Base-by-base conservation (phyloP, 768 basidiomycete genomes). In the Cystobasidium onofrii region DNA sequence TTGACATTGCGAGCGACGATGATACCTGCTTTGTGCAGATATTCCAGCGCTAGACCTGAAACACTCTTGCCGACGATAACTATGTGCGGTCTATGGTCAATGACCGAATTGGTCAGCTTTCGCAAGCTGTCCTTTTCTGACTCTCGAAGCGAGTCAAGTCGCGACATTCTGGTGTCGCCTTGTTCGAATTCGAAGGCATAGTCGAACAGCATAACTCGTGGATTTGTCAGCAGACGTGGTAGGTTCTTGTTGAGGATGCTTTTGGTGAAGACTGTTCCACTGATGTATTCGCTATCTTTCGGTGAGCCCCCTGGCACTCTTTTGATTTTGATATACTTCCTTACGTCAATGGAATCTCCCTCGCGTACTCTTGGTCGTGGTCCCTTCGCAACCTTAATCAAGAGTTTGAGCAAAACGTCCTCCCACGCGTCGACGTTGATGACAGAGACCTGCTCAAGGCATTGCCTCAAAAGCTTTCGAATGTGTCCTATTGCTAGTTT, bases 181-280 rank as follows among this genome's bases (percentile, higher is more conserved):
- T 93, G 89, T 77, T 91, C 88, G 78, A 95, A 98, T 80, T 98
- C 96, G 55, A 84, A 78, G 12, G 71, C 64, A 50, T 75, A 60
- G 15, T 69, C 36, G 72, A 95, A 0, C 25, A 97, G 86, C 93
- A 98, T 96, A 78, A 99, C 86, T 18, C 94, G 88, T 1, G 96
- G 93, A 78, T 93, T 92, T 60, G 85, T 84, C 75, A 92, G 86
- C 25, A 84, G 84, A 63, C 92, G 85, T 23, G 89, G 85, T 95
- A 99, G 97, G 76, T 88, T 86, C 81, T 97, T 97, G 81, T 98
- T 94, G 1, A 93, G 91, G 10, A 98, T 89, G 78, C 97, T 97
- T 85, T 99, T 98, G 20, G 95, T 94, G 78, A 97, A 96, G 72
- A 98, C 92, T 3, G 90, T 91, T 15, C 96, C 96, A 69, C 92